Evolutionary conservation across 2,329 filamentous ascomycete genomes (phyloP).

Genomic region (Myriosclerotinia scirpicola): DNA sequence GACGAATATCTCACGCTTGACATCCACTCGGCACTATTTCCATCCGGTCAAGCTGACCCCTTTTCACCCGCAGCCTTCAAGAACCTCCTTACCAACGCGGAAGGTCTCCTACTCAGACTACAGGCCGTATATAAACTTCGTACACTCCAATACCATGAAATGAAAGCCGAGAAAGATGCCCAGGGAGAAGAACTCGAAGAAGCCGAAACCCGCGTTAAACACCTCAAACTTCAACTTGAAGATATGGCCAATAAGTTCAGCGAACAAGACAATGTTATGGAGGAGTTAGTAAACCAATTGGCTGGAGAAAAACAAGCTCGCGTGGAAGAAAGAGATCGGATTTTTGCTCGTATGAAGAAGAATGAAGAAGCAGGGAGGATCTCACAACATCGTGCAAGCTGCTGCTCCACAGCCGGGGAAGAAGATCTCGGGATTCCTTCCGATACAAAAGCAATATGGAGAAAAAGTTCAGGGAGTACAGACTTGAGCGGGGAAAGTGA

Average conservation of each 20-base stretch:
- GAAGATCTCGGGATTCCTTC: constrained; percentile 37
- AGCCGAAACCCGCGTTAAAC: constrained; percentile 51
- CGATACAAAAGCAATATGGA: constrained; percentile 25
- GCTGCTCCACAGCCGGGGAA: constrained; percentile 17
- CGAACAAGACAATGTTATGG: constrained; percentile 55
- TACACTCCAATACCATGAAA: constrained; percentile 51
- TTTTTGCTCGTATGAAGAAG: constrained; percentile 32
- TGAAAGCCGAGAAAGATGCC: constrained; percentile 54
- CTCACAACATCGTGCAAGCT: constrained; percentile 15
- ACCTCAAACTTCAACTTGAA: constrained; percentile 60
- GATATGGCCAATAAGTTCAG: constrained; percentile 55
- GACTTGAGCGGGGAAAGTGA: constrained; percentile 38
- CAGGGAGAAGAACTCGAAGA: constrained; percentile 58
- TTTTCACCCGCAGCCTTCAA: constrained; percentile 62
- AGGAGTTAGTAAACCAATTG: constrained; percentile 52
- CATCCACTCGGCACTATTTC: constrained; percentile 55
- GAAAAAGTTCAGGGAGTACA: constrained; percentile 37
- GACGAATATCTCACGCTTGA: constrained; percentile 59
- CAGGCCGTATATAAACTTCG: constrained; percentile 59
- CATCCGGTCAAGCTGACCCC: constrained; percentile 48
- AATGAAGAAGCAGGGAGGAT: constrained; percentile 15
- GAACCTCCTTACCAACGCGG: constrained; percentile 59
- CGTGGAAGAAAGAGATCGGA: constrained; percentile 35
- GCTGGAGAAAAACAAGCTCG: constrained; percentile 50
- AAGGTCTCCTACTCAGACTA: constrained; percentile 54